phyloP scores from a whole-genome alignment of 495 filamentous ascomycete genomes.

The Penicillium silybi region DNA sequence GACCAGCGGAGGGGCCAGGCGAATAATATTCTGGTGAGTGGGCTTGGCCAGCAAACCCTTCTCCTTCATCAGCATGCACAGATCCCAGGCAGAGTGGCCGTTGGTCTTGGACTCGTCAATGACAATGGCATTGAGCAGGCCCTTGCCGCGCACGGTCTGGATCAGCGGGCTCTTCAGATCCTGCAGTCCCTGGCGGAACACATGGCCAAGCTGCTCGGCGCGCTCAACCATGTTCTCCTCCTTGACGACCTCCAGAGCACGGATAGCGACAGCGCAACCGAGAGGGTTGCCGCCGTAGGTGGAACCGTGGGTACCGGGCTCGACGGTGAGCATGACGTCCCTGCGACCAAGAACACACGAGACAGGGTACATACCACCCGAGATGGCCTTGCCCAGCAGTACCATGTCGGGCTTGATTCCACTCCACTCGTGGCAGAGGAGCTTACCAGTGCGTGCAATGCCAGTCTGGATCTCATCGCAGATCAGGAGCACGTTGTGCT shows the following conservation, averaged over 20 bases:
- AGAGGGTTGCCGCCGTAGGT: constrained; percentile 98
- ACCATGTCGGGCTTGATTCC: constrained; percentile 94
- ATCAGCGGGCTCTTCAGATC: constrained; percentile 75
- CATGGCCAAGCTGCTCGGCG: constrained; percentile 71
- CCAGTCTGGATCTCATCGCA: constrained; percentile 99
- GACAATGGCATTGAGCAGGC: constrained; percentile 91
- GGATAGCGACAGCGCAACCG: constrained; percentile 94
- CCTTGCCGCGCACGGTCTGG: constrained; percentile 82
- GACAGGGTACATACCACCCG: constrained; percentile 97
- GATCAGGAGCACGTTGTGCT: constrained; percentile 91
- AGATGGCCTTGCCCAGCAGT: constrained; percentile 93
- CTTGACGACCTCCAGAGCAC: constrained; percentile 88
- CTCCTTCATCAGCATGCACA: constrained; percentile 92
- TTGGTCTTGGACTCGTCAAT: constrained; percentile 87
- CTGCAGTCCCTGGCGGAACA: constrained; percentile 77
- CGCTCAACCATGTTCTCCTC: constrained; percentile 85
- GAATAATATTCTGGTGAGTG: constrained; percentile 93
- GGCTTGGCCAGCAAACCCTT: constrained; percentile 97
- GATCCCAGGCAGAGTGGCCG: constrained; percentile 91
- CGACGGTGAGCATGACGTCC: constrained; percentile 95
- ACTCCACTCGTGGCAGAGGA: constrained; percentile 93
- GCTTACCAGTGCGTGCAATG: constrained; percentile 88
- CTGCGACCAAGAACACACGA: constrained; percentile 85
- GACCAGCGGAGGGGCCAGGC: constrained; percentile 53
- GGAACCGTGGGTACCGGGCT: constrained; percentile 93